Percentiles rank a stretch among this genome's conserved stretches.
These are phyloP conservation scores for Oryza nivara DNA, from an alignment of 176 grass and related monocot genomes.

Conservation along the genomic window DNA sequence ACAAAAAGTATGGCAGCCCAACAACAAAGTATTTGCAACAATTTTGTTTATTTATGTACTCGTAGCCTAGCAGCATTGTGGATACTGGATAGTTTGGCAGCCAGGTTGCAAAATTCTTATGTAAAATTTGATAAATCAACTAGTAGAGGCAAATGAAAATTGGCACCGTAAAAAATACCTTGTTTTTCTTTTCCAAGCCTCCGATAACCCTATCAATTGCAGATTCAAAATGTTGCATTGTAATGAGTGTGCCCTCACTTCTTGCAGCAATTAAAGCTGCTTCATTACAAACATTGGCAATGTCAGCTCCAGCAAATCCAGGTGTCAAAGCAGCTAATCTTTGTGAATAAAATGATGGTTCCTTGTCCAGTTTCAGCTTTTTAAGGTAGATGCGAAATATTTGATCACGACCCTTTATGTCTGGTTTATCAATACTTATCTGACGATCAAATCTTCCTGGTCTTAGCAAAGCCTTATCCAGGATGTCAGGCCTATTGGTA, in stretches of 20 bases:
- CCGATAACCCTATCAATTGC: constrained; percentile 95
- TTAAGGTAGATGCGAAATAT: constrained; percentile 92
- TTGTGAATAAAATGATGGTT: constrained; percentile 89
- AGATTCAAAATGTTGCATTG: constrained; percentile 84
- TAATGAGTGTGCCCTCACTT: constrained; percentile 59
- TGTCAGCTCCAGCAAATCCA: constrained; percentile 94
- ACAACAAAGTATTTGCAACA: background rate
- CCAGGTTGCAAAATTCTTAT: background rate
- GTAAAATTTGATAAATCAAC: background rate
- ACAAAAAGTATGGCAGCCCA: background rate
- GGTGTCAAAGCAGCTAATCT: constrained; percentile 90
- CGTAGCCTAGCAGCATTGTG: background rate
- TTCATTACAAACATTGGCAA: constrained; percentile 97
- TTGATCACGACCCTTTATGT: constrained; percentile 86
- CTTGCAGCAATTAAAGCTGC: constrained; percentile 88
- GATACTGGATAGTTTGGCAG: background rate
- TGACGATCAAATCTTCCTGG: constrained; percentile 97
- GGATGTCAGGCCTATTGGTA: constrained; percentile 90
- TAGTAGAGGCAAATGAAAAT: constrained; percentile 2
- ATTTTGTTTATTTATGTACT: background rate
- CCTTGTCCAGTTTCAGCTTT: constrained; percentile 86
- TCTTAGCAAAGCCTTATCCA: constrained; percentile 92
- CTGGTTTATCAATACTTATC: constrained; percentile 89
- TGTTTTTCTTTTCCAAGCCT: constrained; percentile 97
- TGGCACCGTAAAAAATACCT: constrained; percentile 41